Evolutionary conservation across 257 asterid species (phyloP).

Genomic region (Penstemon eatonii): DNA sequence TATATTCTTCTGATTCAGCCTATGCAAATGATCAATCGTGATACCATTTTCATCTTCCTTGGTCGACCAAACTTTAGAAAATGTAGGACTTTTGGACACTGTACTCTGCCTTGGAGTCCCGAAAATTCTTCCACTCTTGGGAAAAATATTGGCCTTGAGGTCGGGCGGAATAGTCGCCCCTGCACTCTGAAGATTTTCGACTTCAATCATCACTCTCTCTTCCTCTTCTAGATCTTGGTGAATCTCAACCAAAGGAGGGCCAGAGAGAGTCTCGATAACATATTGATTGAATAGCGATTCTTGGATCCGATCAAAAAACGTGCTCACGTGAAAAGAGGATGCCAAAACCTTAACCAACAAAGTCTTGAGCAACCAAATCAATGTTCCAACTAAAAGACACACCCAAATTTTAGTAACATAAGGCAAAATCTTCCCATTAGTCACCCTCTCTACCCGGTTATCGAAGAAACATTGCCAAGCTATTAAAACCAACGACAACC

Average conservation of each 20-base stretch:
- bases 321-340: slow-evolving; percentile 33
- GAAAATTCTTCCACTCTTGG: slow-evolving; percentile 32
- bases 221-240: slow-evolving; percentile 50
- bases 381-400: slow-evolving; percentile 29
- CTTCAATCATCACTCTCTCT: slow-evolving; percentile 49
- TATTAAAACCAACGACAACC: slow-evolving; percentile 31
- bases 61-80: slow-evolving; percentile 34
- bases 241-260: slow-evolving; percentile 40
- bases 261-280: slow-evolving; percentile 33
- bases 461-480: slow-evolving; percentile 36
- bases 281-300: slow-evolving; percentile 31
- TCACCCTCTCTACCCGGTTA: slow-evolving; percentile 24
- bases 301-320: slow-evolving; percentile 32
- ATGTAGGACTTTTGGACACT: slow-evolving; percentile 26
- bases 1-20: slow-evolving; percentile 55
- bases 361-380: slow-evolving; percentile 32
- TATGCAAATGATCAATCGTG: slow-evolving; percentile 48
- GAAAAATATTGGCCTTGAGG: slow-evolving; percentile 35
- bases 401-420: slow-evolving; percentile 25
- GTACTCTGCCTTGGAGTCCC: slow-evolving; percentile 37
- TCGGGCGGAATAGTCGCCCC: slow-evolving; percentile 54
- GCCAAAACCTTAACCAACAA: slow-evolving; percentile 33
- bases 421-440: slow-evolving; percentile 6
- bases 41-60: slow-evolving; percentile 46
- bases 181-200: slow-evolving; percentile 53